Evolutionary conservation across 2,329 filamentous ascomycete species (phyloP).

Genomic region (Macrophomina phaseolina): DNA sequence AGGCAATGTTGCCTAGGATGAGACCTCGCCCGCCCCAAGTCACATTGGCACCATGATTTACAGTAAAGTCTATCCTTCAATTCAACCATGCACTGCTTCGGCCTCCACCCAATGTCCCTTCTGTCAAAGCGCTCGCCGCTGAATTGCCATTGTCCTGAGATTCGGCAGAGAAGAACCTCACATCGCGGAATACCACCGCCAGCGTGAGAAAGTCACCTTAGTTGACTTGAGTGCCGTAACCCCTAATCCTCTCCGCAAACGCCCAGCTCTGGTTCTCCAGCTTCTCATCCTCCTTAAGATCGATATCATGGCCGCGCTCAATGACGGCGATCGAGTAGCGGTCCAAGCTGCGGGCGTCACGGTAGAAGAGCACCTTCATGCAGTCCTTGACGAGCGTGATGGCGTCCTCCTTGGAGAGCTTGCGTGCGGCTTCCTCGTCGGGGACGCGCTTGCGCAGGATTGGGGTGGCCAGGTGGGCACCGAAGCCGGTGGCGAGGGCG

Average conservation of each 20-base stretch:
- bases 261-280: constrained; percentile 97
- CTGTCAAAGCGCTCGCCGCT: not conserved
- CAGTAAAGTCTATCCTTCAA: constrained; percentile 17
- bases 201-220: not conserved
- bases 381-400: constrained; percentile 84
- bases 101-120: not conserved
- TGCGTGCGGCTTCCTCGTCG: constrained; percentile 77
- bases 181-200: not conserved
- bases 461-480: constrained; percentile 89
- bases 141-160: not conserved
- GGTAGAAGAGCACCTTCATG: constrained; percentile 98
- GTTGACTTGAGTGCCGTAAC: constrained; percentile 81
- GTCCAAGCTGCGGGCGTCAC: constrained; percentile 91
- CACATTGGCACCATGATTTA: not conserved
- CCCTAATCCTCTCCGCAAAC: constrained; percentile 92
- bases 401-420: constrained; percentile 78
- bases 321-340: constrained; percentile 90
- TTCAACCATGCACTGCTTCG: constrained; percentile 1
- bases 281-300: constrained; percentile 82
- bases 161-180: not conserved
- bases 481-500: constrained; percentile 90
- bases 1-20: not conserved
- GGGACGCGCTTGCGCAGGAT: constrained; percentile 84
- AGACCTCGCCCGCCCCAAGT: not conserved
- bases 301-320: constrained; percentile 79